phyloP scores from a whole-genome alignment of 2,329 filamentous ascomycete species.

The Aspergillus ochraceus region DNA sequence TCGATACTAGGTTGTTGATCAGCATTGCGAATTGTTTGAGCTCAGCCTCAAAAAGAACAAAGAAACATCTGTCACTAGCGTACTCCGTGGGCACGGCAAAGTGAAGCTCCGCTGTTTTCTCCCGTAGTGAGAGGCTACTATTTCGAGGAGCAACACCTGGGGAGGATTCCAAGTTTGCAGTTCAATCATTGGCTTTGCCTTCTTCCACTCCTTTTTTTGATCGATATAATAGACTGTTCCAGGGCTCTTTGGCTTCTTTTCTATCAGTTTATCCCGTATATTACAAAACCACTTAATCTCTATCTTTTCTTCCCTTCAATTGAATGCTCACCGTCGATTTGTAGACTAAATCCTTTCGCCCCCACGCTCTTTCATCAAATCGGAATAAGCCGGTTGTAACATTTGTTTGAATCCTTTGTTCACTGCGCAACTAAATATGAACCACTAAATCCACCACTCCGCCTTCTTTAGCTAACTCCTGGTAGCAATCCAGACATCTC shows the following conservation, averaged over 20 bases:
- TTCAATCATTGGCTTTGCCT: not conserved
- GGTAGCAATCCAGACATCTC: slow-evolving; percentile 3
- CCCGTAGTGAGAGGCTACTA: too few species aligned
- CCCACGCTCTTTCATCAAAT: not conserved
- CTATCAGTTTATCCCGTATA: not conserved
- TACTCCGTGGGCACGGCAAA: too few species aligned
- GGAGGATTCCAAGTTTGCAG: slow-evolving; percentile 1
- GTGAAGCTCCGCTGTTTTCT: too few species aligned
- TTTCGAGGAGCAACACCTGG: not conserved
- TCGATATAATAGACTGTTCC: not conserved
- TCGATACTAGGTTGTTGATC: too few species aligned
- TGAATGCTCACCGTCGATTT: not conserved
- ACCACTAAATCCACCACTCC: not conserved
- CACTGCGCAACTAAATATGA: too few species aligned
- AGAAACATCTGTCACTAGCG: too few species aligned
- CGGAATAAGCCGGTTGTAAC: not conserved
- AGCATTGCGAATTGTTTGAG: too few species aligned
- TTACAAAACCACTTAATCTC: not conserved
- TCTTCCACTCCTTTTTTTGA: not conserved
- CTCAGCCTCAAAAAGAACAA: too few species aligned
- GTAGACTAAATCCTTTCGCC: not conserved
- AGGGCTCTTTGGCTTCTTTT: not conserved
- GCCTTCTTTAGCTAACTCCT: slow-evolving; percentile 1
- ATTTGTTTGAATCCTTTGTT: slow-evolving; percentile 1
- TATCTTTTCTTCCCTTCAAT: not conserved